A percentile compares a stretch with the other conserved stretches of the same genome.
Evolutionary conservation across 1,284 basidiomycete species (phyloP).

Genomic region (Moesziomyces sp.): DNA sequence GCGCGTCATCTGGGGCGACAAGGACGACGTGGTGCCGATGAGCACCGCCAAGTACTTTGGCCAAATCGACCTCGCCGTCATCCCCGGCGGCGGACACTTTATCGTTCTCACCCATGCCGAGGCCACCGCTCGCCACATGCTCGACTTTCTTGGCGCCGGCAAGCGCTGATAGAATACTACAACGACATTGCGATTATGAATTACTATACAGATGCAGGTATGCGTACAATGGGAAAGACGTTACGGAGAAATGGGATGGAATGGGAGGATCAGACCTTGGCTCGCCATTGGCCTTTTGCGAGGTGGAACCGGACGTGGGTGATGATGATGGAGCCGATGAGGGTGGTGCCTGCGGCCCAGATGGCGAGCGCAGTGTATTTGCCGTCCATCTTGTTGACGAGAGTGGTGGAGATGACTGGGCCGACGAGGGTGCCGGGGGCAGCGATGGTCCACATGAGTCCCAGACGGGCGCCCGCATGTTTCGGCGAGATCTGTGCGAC

Average conservation of each 20-base stretch:
- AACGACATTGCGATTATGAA: background rate
- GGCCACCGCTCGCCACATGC: conserved; percentile 35
- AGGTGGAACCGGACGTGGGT: conserved; percentile 27
- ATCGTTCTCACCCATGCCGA: conserved; percentile 43
- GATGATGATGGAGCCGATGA: conserved; percentile 33
- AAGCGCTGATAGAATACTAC: conserved; percentile 10
- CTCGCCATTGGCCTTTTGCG: conserved; percentile 20
- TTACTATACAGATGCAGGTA: conserved; percentile 22
- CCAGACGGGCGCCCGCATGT: conserved; percentile 28
- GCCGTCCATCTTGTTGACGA: conserved; percentile 30
- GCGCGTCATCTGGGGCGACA: conserved; percentile 47
- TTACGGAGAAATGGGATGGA: too few relatives aligned
- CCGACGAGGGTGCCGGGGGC: conserved; percentile 41
- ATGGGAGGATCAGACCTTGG: too few relatives aligned
- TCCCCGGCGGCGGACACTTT: conserved; percentile 33
- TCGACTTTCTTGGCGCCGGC: conserved; percentile 37
- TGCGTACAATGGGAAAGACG: background rate
- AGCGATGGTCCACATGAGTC: conserved; percentile 39
- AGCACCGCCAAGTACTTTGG: conserved; percentile 50
- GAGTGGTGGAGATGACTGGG: conserved; percentile 33
- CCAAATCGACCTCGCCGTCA: conserved; percentile 39
- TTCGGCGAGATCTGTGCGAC: conserved; percentile 30
- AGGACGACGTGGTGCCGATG: conserved; percentile 47
- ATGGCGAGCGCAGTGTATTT: conserved; percentile 33
- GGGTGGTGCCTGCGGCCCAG: conserved; percentile 34